phyloP scores from a whole-genome alignment of 75 land plant genomes.

The Ceratopteris richardii region DNA sequence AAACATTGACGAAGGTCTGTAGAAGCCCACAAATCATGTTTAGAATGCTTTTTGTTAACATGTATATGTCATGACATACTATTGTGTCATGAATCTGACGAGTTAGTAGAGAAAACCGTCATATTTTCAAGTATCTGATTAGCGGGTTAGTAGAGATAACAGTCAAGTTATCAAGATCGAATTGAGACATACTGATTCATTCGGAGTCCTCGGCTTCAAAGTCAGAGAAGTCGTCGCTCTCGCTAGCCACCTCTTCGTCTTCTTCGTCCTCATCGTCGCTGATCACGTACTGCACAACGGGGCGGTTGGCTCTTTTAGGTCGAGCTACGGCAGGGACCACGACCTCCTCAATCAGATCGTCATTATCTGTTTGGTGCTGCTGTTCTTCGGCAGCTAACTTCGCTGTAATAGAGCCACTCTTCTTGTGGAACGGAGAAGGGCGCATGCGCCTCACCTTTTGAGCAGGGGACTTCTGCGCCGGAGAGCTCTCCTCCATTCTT shows the following conservation, averaged over 20 bases:
- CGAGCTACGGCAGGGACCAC: slow-evolving; percentile 21
- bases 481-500: slow-evolving; percentile 23
- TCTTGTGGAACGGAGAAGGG: slow-evolving; percentile 90
- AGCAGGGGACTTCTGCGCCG: slow-evolving; percentile 11
- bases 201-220: slow-evolving; percentile 10
- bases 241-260: slow-evolving; percentile 18
- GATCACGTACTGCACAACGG: slow-evolving; percentile 38
- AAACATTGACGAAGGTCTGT: no score
- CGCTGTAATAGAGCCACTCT: slow-evolving; percentile 44
- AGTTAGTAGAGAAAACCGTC: no score
- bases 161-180: no score
- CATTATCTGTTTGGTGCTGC: slow-evolving; percentile 10
- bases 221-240: slow-evolving; percentile 5
- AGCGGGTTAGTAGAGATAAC: no score
- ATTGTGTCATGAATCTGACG: no score
- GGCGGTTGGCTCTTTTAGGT: slow-evolving; percentile 40
- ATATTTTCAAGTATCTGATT: no score
- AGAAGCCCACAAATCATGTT: no score
- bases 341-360: slow-evolving; percentile 8
- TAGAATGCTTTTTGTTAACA: no score
- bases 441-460: slow-evolving; percentile 91
- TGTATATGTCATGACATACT: no score
- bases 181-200: no score
- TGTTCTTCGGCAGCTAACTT: slow-evolving; percentile 9
- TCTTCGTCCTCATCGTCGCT: slow-evolving; percentile 46